A percentile compares a stretch with the other conserved stretches of the same genome.
Evolutionary conservation across 2,329 filamentous ascomycete species (phyloP).

Genomic region (Ceratocystis destructans): DNA sequence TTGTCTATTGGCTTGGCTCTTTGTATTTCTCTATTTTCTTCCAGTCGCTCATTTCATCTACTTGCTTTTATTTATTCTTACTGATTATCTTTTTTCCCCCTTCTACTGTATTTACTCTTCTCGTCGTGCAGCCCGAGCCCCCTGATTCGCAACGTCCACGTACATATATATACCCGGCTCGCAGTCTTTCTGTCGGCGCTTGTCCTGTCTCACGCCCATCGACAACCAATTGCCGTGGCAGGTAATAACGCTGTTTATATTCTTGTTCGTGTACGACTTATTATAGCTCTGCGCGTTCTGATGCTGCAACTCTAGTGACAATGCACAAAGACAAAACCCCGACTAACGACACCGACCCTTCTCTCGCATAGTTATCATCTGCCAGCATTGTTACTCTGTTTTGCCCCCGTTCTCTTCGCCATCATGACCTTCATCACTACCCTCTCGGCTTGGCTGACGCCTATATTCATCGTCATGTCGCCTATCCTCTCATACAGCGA

Average conservation of each 20-base stretch:
- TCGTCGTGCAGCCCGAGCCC: neutral
- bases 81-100: conserved; percentile 2
- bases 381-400: neutral
- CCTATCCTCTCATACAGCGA: conserved; percentile 52
- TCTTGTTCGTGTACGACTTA: neutral
- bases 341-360: conserved; percentile 2
- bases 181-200: neutral
- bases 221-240: neutral
- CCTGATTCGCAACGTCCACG: neutral
- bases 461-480: conserved; percentile 49
- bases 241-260: too few species aligned
- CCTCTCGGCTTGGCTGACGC: conserved; percentile 44
- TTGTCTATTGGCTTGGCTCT: neutral
- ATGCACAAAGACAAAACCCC: neutral
- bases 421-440: conserved; percentile 32
- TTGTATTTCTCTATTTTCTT: neutral
- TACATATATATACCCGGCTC: too few species aligned
- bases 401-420: neutral
- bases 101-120: neutral
- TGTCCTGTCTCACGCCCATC: neutral
- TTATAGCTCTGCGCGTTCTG: neutral
- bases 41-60: conserved; percentile 8
- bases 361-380: neutral
- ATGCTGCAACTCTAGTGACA: neutral
- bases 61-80: neutral